A percentile compares a stretch with the other conserved stretches of the same genome.
Conservation (phyloP, 495 filamentous ascomycete species). For the Hypoxylon perforatum region DNA sequence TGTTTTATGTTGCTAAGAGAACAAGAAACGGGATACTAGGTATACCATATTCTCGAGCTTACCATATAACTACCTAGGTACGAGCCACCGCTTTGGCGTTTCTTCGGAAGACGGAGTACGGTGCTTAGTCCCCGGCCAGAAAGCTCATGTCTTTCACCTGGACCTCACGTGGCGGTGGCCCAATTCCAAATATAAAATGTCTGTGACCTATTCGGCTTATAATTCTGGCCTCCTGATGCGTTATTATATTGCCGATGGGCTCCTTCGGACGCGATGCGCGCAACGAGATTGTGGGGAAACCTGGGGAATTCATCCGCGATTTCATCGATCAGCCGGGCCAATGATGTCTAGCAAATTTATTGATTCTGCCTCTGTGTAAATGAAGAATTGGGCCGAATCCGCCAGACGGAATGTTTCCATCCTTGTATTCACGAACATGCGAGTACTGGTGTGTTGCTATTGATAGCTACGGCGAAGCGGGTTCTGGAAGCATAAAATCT, state of each 20-base stretch:
- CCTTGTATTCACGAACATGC: constrained; percentile 20
- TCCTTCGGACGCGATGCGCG: constrained; percentile 11
- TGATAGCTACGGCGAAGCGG: background rate
- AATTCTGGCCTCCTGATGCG: constrained; percentile 1
- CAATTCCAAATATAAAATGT: constrained; percentile 25
- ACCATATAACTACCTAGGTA: too few relatives aligned
- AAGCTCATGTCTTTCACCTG: background rate
- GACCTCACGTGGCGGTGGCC: background rate
- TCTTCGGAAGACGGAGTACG: background rate
- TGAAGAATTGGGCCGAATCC: constrained; percentile 38
- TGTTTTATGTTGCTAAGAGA: background rate
- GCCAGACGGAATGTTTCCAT: constrained; percentile 33
- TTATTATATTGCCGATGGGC: constrained; percentile 29
- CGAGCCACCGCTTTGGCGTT: background rate
- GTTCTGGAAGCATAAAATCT: constrained; percentile 31
- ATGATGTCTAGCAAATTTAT: constrained; percentile 34
- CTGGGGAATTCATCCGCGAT: constrained; percentile 47
- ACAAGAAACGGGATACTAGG: background rate
- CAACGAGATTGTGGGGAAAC: constrained; percentile 31
- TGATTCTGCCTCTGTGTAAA: constrained; percentile 25
- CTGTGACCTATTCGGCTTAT: background rate
- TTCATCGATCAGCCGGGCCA: constrained; percentile 36
- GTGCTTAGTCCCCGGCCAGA: constrained; percentile 4
- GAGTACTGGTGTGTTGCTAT: background rate
- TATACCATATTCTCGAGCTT: background rate